A percentile compares a stretch with the other conserved stretches of the same genome.
Evolutionary conservation across 2,329 filamentous ascomycete genomes (phyloP).

Genomic region (Aspergillus flavus): DNA sequence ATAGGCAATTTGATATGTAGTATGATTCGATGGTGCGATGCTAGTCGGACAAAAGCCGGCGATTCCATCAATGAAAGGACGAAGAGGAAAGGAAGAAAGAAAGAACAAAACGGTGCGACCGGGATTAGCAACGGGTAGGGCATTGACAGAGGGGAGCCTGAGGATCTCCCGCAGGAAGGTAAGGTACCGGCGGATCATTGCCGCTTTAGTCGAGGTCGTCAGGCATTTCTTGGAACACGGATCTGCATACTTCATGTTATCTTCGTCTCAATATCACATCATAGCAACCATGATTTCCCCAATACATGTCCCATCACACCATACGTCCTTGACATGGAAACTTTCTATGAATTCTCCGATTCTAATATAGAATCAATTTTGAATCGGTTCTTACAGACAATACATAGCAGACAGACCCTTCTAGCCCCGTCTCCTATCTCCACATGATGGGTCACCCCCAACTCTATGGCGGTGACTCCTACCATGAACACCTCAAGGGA

Average conservation of each 20-base stretch:
- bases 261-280: conserved; percentile 7
- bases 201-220: background rate
- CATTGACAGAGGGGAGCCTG: background rate
- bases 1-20: background rate
- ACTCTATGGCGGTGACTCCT: background rate
- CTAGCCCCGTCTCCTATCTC: background rate
- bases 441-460: conserved; percentile 1
- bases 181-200: conserved; percentile 1
- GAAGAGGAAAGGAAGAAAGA: background rate
- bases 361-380: background rate
- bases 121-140: conserved; percentile 9
- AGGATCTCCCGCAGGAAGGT: conserved; percentile 12
- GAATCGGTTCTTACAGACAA: background rate
- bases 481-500: background rate
- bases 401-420: background rate
- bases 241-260: conserved; percentile 11
- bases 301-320: background rate
- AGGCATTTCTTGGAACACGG: conserved; percentile 10
- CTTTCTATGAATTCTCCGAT: background rate
- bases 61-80: background rate
- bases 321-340: background rate
- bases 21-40: background rate
- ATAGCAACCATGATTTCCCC: background rate
- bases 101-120: background rate
- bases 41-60: background rate